Evolutionary conservation across 164 flowering plant species (phyloP), one percentile per base, ranked within the genome.

Genomic region (Nelumbo lutea): DNA sequence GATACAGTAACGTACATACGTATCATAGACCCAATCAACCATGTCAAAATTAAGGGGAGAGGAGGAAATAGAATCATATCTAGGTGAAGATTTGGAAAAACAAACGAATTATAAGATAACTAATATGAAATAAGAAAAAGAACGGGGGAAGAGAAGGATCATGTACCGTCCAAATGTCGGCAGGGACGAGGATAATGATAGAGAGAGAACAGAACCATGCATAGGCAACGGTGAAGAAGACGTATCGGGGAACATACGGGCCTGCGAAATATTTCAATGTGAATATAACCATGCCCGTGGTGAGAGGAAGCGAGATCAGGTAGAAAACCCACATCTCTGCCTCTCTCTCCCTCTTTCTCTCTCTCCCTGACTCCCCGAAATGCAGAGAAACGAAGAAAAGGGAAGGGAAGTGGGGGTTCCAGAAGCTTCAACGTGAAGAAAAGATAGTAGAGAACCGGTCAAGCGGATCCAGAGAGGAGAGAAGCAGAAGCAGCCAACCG

Each of bases 141-240:
- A 10, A 11, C 0, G 46, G 14, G 57, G 57, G 27, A 53, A 11
- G 11, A 11, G 56, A 45, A 40, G 2, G 61, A 42, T 42, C 1
- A 52, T 6, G 42, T 85, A 96, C 99, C 80, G 91, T 81, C 96
- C 97, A 96, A 62, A 96, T 93, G 75, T 96, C 99, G 74, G 99
- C 97, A 43, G 99, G 98, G 72, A 93, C 97, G 78, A 96, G 93
- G 80, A 91, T 88, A 85, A 96, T 91, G 75, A 96, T 85, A 73
- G 99, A 86, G 74, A 96, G 82, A 13, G 99, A 93, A 72, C 93
- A 96, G 79, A 93, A 93, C 99, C 99, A 95, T 67, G 98, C 82
- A 83, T 96, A 96, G 45, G 93, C 98, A 48, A 96, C 99, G 70
- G 94, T 93, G 77, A 88, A 82, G 47, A 86, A 73, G 9, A 93